Base-by-base conservation (phyloP, 345 rosid genomes). In the Arabis hirsuta region DNA sequence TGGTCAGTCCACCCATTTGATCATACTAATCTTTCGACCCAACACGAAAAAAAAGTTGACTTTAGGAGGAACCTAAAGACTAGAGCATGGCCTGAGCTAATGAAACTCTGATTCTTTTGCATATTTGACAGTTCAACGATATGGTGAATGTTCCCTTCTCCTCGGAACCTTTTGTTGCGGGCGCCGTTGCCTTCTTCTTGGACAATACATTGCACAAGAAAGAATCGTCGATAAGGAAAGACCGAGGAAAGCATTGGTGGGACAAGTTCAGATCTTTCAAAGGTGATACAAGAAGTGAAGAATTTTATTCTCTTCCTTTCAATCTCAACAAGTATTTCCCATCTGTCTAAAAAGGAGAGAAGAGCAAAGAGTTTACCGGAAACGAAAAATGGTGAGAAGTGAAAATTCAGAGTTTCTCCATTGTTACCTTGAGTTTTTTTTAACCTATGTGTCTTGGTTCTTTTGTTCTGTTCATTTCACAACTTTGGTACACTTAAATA, bases 161-260 rank as follows among this genome's bases (percentile, higher is more conserved):
- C 9, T 96, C 98, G 3, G 95, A 90, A 72, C 84, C 99, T 29
- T 92, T 96, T 73, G 90, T 96, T 24, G 99, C 98, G 7, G 99
- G 98, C 24, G 19, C 69, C 14, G 52, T 90, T 52, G 99, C 99
- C 6, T 88, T 73, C 73, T 90, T 96, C 86, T 87, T 92, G 14
- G 98, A 92, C 82, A 87, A 78, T 73, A 92, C 98, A 6, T 53
- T 96, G 78, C 89, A 83, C 73, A 77, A 69, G 69, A 90, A 69
- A 73, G 90, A 83, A 5, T 47, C 66, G 34, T 24, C 73, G 32
- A 68, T 83, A 63, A 86, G 88, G 88, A 96, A 92, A 78, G 99
- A 96, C 85, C 39, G 98, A 65, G 99, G 99, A 29, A 88, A 82
- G 84, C 94, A 90, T 67, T 96, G 99, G 99, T 92, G 99, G 99